A percentile compares a stretch with the other conserved stretches of the same genome.
Conservation (phyloP, 805 yeast genomes). For the Nakazawaea wickerhamii region DNA sequence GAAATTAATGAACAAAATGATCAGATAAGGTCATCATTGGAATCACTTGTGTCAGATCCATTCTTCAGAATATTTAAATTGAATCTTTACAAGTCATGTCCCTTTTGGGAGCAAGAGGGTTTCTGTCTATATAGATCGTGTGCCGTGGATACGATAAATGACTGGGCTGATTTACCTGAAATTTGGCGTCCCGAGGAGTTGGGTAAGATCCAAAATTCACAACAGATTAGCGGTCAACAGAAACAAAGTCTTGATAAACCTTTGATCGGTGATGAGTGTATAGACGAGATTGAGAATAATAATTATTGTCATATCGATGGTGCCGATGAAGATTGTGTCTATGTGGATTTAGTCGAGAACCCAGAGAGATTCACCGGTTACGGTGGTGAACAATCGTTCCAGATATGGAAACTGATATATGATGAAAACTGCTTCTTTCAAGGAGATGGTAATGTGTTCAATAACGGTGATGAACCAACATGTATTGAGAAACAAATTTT, state of each 20-base stretch:
- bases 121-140: constrained; percentile 85
- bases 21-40: constrained; percentile 50
- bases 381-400: constrained; percentile 85
- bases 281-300: constrained; percentile 33
- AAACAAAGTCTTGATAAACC: constrained; percentile 12
- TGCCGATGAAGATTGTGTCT: constrained; percentile 62
- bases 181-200: constrained; percentile 70
- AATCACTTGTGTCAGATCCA: constrained; percentile 58
- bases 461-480: constrained; percentile 34
- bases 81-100: constrained; percentile 77
- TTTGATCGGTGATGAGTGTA: constrained; percentile 21
- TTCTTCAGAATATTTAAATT: constrained; percentile 86
- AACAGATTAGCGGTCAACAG: constrained; percentile 26
- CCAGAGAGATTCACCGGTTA: constrained; percentile 97
- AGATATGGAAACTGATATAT: constrained; percentile 91
- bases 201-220: constrained; percentile 41
- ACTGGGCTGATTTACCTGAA: constrained; percentile 65
- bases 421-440: constrained; percentile 82
- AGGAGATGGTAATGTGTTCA: constrained; percentile 31
- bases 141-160: constrained; percentile 81
- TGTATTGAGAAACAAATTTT: constrained; percentile 87
- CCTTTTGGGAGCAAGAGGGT: constrained; percentile 77
- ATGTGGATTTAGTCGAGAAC: constrained; percentile 79
- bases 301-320: constrained; percentile 69
- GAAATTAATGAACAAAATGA: constrained; percentile 49